A percentile compares a stretch with the other conserved stretches of the same genome.
phyloP scores from a whole-genome alignment of 225 moss, liverwort and hornwort genomes.

The Pseudisothecium myosuroides region DNA sequence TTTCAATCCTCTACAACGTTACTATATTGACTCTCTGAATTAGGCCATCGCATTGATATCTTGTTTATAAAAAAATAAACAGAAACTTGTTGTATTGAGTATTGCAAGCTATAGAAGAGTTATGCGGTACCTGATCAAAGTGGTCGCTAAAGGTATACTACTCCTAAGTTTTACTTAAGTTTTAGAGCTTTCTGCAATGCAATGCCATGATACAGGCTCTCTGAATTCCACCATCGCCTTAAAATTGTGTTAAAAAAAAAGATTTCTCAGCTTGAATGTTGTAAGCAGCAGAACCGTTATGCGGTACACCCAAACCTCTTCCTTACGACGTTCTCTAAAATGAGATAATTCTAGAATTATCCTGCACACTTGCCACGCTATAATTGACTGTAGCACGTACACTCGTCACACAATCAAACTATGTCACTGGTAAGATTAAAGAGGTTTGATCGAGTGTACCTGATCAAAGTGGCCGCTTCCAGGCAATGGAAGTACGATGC shows the following conservation, averaged over 20 bases:
- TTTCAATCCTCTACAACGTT: neutral
- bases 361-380: neutral
- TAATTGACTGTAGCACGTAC: neutral
- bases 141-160: neutral
- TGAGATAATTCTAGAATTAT: neutral
- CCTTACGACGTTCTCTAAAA: neutral
- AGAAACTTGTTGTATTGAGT: too few relatives aligned
- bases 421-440: neutral
- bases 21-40: neutral
- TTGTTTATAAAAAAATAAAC: neutral
- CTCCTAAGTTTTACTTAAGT: neutral
- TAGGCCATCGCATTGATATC: neutral
- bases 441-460: neutral
- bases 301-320: neutral
- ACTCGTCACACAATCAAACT: neutral
- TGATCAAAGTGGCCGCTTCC: neutral
- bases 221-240: neutral
- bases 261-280: neutral
- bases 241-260: too few relatives aligned
- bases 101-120: neutral
- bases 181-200: neutral
- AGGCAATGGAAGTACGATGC: conserved; percentile 2
- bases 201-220: neutral
- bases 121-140: neutral
- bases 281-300: neutral